Base-by-base conservation (phyloP, 805 yeast genomes). In the Yamadazyma phyllophila region DNA sequence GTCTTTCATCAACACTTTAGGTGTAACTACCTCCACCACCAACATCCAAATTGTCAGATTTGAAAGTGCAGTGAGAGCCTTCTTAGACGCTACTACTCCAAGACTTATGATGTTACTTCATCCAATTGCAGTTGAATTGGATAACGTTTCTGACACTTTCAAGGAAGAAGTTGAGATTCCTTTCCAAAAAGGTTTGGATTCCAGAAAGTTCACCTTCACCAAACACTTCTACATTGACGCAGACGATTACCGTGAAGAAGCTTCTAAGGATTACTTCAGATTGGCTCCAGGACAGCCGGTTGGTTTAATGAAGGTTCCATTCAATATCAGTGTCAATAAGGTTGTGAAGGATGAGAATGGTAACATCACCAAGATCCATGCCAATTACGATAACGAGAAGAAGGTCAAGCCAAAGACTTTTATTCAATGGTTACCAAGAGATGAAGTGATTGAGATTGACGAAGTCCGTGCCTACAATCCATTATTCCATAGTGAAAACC, bases 361-460 rank as follows among this genome's bases (percentile, higher is more conserved):
- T 15, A 72, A 78, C 39, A 80, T 91, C 43, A 71, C 72, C 15
- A 81, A 79, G 66, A 80, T 94, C 47, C 83, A 84, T 55, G 96
- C 86, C 41, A 79, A 83, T 57, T 94, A 92, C 61, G 87, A 90
- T 61, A 81, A 80, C 51, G 88, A 80, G 45, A 71, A 69, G 45
- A 73, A 73, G 53, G 78, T 75, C 65, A 89, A 88, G 62, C 99
- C 99, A 61, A 94, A 92, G 80, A 91, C 99, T 8, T 94, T 76
- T 63, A 90, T 94, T 60, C 99, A 94, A 71, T 94, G 99, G 99
- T 83, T 94, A 42, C 96, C 97, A 42, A 81, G 81, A 51, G 73
- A 83, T 16, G 69, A 72, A 27, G 77, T 78, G 49, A 72, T 80
- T 57, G 66, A 66, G 44, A 65, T 94, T 46, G 66, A 75, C 26